These are phyloP conservation scores for Chytridium lagenaria DNA, from an alignment of 371 early-diverging fungal genomes.

Conservation along the genomic window DNA sequence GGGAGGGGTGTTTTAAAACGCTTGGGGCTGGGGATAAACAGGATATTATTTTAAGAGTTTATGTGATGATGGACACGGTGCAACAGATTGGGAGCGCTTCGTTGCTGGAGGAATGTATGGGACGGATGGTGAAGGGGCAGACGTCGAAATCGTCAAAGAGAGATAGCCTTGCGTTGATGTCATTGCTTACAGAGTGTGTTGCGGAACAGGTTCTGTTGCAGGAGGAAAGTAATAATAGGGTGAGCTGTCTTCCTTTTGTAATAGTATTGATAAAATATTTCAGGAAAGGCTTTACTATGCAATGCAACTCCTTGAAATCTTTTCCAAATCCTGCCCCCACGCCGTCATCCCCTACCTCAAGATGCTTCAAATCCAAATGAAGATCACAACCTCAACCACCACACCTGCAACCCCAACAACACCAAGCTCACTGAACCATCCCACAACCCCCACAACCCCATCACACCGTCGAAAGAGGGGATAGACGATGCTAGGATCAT, in stretches of 20 bases:
- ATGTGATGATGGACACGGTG: background rate
- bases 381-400: background rate
- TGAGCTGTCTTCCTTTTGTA: background rate
- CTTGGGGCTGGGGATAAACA: background rate
- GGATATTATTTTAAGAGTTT: background rate
- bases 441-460: background rate
- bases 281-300: background rate
- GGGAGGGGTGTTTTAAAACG: background rate
- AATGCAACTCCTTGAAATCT: background rate
- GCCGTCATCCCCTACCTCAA: constrained; percentile 37
- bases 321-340: constrained; percentile 31
- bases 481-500: background rate
- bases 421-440: background rate
- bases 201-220: constrained; percentile 36
- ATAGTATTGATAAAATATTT: background rate
- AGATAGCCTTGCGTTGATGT: constrained; percentile 24
- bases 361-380: constrained; percentile 35
- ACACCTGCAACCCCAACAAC: constrained; percentile 13
- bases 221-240: constrained; percentile 42
- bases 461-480: background rate
- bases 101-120: constrained; percentile 2
- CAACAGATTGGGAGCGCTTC: constrained; percentile 15
- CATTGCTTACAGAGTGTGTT: constrained; percentile 36
- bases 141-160: constrained; percentile 17
- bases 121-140: background rate